These are phyloP conservation scores for Cytospora chrysosperma DNA, from an alignment of 2,329 filamentous ascomycete genomes.

Conservation along the genomic window DNA sequence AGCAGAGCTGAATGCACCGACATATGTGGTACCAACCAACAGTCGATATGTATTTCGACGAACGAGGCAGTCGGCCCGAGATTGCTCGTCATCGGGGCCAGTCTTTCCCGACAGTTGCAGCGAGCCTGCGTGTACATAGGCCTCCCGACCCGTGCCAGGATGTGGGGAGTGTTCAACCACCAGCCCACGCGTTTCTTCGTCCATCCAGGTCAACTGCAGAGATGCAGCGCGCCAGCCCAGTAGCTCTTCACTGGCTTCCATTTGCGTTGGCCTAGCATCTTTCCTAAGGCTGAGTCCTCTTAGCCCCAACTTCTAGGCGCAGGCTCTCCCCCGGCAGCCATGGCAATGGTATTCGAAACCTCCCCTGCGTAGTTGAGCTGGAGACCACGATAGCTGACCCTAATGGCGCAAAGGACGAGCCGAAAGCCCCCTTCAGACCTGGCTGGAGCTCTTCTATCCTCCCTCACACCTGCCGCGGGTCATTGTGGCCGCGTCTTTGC, in stretches of 20 bases:
- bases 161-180: background rate
- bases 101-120: background rate
- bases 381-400: background rate
- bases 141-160: background rate
- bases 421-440: too few relatives aligned
- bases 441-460: background rate
- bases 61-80: conserved; percentile 8
- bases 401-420: background rate
- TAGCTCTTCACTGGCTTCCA: background rate
- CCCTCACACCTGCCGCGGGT: background rate
- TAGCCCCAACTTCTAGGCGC: background rate
- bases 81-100: background rate
- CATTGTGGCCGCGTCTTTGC: background rate
- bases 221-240: conserved; percentile 1
- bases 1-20: background rate
- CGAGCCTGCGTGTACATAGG: background rate
- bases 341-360: background rate
- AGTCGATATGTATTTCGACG: background rate
- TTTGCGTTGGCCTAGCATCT: background rate
- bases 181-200: background rate
- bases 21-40: background rate
- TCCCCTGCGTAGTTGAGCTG: background rate
- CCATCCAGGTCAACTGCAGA: background rate
- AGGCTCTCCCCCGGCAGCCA: background rate
- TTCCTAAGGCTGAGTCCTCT: background rate